Conservation (phyloP, 2,329 filamentous ascomycete genomes). For the Arthrobotrys musiformis region DNA sequence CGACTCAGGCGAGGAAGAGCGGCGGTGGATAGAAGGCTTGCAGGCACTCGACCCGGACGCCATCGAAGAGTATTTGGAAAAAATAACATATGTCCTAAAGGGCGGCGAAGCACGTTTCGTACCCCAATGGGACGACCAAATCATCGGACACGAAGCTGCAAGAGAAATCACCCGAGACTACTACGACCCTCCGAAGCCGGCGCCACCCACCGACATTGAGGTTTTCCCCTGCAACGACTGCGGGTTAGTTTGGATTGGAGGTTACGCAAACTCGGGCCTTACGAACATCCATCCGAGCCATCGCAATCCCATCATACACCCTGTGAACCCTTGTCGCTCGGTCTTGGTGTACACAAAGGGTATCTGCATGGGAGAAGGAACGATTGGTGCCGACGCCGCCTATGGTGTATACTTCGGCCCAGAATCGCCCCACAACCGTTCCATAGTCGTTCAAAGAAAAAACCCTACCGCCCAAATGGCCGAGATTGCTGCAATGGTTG, state of each 20-base stretch:
- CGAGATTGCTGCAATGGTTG: neutral
- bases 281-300: conserved; percentile 1
- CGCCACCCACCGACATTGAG: neutral
- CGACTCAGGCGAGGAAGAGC: neutral
- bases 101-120: conserved; percentile 1
- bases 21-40: neutral
- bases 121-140: conserved; percentile 1
- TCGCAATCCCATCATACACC: neutral
- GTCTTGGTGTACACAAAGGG: neutral
- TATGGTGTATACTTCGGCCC: neutral
- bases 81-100: neutral
- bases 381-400: neutral
- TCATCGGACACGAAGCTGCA: neutral
- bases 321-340: neutral
- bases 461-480: neutral
- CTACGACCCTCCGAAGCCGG: neutral
- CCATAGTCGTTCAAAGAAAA: neutral
- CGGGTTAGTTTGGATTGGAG: neutral
- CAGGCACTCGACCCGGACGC: neutral
- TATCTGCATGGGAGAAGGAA: neutral
- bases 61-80: neutral
- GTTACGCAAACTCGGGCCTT: neutral
- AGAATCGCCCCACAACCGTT: neutral
- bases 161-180: neutral
- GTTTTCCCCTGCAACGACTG: neutral